A percentile compares a stretch with the other conserved stretches of the same genome.
These are phyloP conservation scores for Bromus sterilis DNA, from an alignment of 176 grass and related monocot genomes.

Conservation along the genomic window DNA sequence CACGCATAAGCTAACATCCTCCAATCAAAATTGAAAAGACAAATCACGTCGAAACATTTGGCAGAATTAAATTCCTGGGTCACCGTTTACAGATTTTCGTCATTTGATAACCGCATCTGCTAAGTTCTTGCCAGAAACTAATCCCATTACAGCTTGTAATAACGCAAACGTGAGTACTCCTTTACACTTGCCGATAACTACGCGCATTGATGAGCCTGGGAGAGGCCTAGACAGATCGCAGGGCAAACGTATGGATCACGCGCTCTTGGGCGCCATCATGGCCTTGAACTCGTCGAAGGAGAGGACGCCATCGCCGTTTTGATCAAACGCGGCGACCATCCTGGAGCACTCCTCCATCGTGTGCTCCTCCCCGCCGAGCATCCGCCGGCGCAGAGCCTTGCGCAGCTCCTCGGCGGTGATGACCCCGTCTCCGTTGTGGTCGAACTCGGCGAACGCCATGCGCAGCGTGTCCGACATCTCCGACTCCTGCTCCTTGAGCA, in stretches of 20 bases:
- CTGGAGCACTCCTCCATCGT: not conserved
- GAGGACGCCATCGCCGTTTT: conserved; percentile 29
- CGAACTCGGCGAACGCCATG: not conserved
- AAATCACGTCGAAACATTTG: not conserved
- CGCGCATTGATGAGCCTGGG: not conserved
- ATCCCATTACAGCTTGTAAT: not conserved
- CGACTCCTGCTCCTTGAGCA: not conserved
- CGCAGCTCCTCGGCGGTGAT: conserved; percentile 25
- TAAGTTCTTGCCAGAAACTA: not conserved
- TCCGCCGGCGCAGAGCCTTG: not conserved
- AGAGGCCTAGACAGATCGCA: not conserved
- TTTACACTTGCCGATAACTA: not conserved
- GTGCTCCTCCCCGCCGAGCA: not conserved
- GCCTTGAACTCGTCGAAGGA: conserved; percentile 37
- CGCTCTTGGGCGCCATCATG: not conserved
- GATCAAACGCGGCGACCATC: conserved; percentile 7
- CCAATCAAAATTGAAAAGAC: not conserved
- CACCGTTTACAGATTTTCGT: not conserved
- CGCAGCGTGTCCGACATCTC: conserved; percentile 10
- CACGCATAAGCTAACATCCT: not conserved
- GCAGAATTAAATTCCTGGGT: not conserved
- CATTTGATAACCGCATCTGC: not conserved
- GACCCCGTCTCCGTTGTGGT: conserved; percentile 23
- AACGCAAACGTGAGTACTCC: not conserved
- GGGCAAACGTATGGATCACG: not conserved